Percentiles rank a stretch among this genome's conserved stretches.
phyloP scores from a whole-genome alignment of 805 yeast genomes.

The Yarrowia phangngaensis region DNA sequence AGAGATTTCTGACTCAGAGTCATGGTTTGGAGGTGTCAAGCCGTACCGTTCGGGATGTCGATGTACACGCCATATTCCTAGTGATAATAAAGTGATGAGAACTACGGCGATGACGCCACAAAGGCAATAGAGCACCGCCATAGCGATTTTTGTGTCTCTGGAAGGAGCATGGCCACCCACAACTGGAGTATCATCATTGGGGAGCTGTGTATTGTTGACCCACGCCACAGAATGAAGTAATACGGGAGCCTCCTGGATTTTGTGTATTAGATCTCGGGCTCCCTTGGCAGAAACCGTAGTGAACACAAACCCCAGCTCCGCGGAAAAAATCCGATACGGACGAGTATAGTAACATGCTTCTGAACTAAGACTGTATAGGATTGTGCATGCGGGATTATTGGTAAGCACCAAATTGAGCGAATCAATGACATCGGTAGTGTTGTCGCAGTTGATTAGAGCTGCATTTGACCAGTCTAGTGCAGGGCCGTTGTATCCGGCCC shows the following conservation, averaged over 20 bases:
- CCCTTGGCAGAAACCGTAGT: conserved; percentile 30
- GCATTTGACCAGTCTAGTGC: conserved; percentile 28
- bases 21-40: conserved; percentile 26
- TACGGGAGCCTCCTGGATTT: conserved; percentile 22
- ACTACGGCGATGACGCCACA: conserved; percentile 37
- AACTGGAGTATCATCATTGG: conserved; percentile 2
- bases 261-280: conserved; percentile 28
- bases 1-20: conserved; percentile 1
- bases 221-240: conserved; percentile 25
- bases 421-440: conserved; percentile 27
- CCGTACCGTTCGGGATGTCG: conserved; percentile 41
- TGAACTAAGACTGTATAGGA: conserved; percentile 31
- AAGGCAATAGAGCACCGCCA: conserved; percentile 36
- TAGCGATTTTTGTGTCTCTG: conserved; percentile 34
- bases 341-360: conserved; percentile 32
- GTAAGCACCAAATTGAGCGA: conserved; percentile 28
- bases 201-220: conserved; percentile 4
- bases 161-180: conserved; percentile 11
- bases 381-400: conserved; percentile 31
- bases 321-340: conserved; percentile 23
- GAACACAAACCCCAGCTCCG: conserved; percentile 34
- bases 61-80: conserved; percentile 39
- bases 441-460: conserved; percentile 33
- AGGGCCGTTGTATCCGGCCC: conserved; percentile 9
- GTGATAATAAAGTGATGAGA: conserved; percentile 35